Conservation (phyloP, 1,284 basidiomycete species). For the Naganishia cerealis region DNA sequence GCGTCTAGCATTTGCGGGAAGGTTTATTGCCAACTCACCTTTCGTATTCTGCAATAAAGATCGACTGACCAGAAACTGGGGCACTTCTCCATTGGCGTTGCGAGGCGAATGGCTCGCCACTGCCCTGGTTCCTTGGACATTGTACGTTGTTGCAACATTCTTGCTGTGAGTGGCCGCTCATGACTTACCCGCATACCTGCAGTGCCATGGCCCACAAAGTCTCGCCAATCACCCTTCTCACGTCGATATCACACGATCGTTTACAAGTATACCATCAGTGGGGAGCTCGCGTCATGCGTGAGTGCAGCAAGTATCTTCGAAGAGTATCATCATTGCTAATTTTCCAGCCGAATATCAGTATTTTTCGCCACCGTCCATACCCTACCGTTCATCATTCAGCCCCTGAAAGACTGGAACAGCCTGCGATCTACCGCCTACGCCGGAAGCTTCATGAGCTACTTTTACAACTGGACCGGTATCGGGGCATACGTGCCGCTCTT, state of each 20-base stretch:
- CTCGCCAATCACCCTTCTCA: constrained; percentile 23
- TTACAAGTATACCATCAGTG: constrained; percentile 28
- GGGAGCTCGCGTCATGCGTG: constrained; percentile 26
- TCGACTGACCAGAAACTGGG: constrained; percentile 24
- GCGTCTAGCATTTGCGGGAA: not conserved
- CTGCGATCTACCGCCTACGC: constrained; percentile 21
- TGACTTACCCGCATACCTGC: not conserved
- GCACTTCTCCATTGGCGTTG: constrained; percentile 21
- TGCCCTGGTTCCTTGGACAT: constrained; percentile 28
- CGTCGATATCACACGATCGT: constrained; percentile 25
- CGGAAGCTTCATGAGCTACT: constrained; percentile 24
- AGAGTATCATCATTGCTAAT: not conserved
- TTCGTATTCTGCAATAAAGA: not conserved
- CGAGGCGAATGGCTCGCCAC: constrained; percentile 28
- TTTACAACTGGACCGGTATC: constrained; percentile 30
- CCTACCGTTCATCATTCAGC: constrained; percentile 24
- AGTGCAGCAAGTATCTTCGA: not conserved
- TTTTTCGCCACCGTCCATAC: constrained; percentile 29
- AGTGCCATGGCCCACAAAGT: constrained; percentile 26
- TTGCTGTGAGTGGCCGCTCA: not conserved
- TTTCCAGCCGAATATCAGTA: not conserved
- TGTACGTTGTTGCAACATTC: constrained; percentile 2
- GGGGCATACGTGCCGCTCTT: constrained; percentile 24
- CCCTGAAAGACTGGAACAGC: constrained; percentile 5
- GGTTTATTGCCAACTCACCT: not conserved